Conservation (phyloP, 2,329 filamentous ascomycete genomes). For the Xylariaceae sp. region DNA sequence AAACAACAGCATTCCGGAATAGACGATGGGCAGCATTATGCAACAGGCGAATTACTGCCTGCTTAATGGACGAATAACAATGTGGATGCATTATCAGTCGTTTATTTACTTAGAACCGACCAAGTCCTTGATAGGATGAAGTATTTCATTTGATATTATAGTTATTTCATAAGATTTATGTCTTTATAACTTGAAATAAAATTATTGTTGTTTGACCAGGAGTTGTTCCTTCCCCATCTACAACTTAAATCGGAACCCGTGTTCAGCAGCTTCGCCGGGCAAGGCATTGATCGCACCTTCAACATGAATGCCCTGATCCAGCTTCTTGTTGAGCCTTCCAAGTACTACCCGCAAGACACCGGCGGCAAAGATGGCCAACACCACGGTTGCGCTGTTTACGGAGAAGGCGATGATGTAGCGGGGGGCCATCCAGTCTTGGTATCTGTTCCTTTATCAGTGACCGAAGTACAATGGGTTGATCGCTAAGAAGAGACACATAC, state of each 20-base stretch:
- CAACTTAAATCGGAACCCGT: slow-evolving; percentile 65
- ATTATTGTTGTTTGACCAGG: background rate
- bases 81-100: too few relatives aligned
- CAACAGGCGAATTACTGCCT: too few relatives aligned
- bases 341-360: slow-evolving; percentile 61
- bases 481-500: slow-evolving; percentile 6
- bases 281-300: slow-evolving; percentile 53
- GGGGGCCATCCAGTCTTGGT: slow-evolving; percentile 46
- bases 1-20: too few relatives aligned
- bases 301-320: slow-evolving; percentile 59
- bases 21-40: too few relatives aligned
- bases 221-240: slow-evolving; percentile 26
- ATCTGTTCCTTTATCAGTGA: slow-evolving; percentile 52
- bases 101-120: too few relatives aligned
- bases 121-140: too few relatives aligned
- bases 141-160: too few relatives aligned
- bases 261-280: slow-evolving; percentile 52
- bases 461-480: background rate
- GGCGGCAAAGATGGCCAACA: slow-evolving; percentile 61
- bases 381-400: slow-evolving; percentile 63
- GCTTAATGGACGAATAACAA: too few relatives aligned
- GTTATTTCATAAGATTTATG: too few relatives aligned
- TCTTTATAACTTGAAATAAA: too few relatives aligned
- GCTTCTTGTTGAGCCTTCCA: slow-evolving; percentile 62
- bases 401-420: slow-evolving; percentile 56